Percentiles rank a stretch among this genome's conserved stretches.
Conservation (phyloP, 257 asterid genomes). For the Solanum paucissectum region DNA sequence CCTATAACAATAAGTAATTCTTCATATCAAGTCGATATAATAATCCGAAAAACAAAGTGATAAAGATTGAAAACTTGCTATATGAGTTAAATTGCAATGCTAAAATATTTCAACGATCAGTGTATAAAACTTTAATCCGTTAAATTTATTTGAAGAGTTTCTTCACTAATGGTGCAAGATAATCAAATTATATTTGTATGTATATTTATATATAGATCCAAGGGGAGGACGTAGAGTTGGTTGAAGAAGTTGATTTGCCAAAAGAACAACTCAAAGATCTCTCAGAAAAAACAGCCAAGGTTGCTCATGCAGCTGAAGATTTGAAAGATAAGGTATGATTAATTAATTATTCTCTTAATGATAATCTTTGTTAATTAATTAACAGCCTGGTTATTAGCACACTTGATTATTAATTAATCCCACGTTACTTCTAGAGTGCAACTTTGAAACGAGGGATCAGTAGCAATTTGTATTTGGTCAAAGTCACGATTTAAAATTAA, state of each 20-base stretch:
- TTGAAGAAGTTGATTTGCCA: background rate
- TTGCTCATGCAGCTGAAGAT: background rate
- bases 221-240: background rate
- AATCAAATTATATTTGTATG: background rate
- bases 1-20: background rate
- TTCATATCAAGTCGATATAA: background rate
- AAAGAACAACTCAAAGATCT: background rate
- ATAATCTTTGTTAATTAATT: background rate
- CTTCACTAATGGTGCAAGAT: background rate
- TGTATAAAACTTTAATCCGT: background rate
- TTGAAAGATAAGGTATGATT: background rate
- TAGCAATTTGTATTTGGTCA: background rate
- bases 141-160: background rate
- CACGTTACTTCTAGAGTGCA: background rate
- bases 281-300: background rate
- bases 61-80: background rate
- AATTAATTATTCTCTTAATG: background rate
- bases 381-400: background rate
- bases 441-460: background rate
- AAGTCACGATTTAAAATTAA: background rate
- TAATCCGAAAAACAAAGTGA: background rate
- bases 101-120: background rate
- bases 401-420: background rate
- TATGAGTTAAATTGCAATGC: background rate
- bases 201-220: background rate